A percentile compares a stretch with the other conserved stretches of the same genome.
Evolutionary conservation across 2,329 filamentous ascomycete genomes (phyloP).

Genomic region (Aspergillus fumigatiaffinis): DNA sequence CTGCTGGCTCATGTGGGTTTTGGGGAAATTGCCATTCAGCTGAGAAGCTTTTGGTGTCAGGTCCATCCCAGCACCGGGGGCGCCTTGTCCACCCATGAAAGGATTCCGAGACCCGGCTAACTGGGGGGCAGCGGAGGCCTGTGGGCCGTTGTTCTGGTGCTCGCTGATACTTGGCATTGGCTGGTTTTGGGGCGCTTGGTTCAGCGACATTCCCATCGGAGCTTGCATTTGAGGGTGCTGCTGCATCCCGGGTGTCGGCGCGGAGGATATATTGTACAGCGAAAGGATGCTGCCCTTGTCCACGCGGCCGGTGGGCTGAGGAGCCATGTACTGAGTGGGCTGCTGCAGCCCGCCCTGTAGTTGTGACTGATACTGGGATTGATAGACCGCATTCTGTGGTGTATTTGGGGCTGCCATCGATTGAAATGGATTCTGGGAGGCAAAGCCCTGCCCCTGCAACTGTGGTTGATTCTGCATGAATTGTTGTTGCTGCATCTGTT

Average conservation of each 20-base stretch:
- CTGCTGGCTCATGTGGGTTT: constrained; percentile 45
- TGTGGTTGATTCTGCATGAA: constrained; percentile 20
- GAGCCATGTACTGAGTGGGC: constrained; percentile 26
- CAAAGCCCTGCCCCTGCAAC: constrained; percentile 15
- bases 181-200: constrained; percentile 22
- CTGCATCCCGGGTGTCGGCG: constrained; percentile 30
- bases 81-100: constrained; percentile 10
- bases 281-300: constrained; percentile 47
- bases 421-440: constrained; percentile 33
- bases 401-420: constrained; percentile 23
- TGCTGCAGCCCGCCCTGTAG: constrained; percentile 13
- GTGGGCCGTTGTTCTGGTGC: constrained; percentile 4
- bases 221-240: constrained; percentile 28
- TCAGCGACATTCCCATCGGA: constrained; percentile 16
- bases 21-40: constrained; percentile 14
- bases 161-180: constrained; percentile 10
- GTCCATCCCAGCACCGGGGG: constrained; percentile 7
- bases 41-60: constrained; percentile 14
- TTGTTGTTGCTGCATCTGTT: constrained; percentile 17
- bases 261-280: constrained; percentile 43
- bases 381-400: constrained; percentile 23
- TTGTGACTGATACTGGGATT: constrained; percentile 21
- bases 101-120: constrained; percentile 24
- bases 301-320: constrained; percentile 41
- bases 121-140: constrained; percentile 18